Conservation (phyloP, 2,329 filamentous ascomycete genomes). For the Colletotrichum lindemuthianum region DNA sequence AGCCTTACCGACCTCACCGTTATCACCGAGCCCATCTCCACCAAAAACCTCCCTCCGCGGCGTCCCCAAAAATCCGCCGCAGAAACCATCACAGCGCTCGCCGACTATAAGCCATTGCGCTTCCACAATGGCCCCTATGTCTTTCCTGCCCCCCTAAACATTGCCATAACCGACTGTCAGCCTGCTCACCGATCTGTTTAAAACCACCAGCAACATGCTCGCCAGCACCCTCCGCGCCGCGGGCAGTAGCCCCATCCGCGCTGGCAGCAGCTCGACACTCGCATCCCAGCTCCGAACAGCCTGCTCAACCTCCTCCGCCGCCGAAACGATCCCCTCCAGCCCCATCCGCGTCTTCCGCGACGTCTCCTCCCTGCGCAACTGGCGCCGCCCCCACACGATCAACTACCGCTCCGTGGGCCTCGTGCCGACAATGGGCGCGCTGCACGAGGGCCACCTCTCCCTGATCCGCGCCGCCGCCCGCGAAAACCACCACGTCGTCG, state of each 20-base stretch:
- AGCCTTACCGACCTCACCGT: conserved; percentile 35
- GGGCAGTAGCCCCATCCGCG: conserved; percentile 11
- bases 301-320: conserved; percentile 39
- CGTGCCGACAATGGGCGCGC: conserved; percentile 96
- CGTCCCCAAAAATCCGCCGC: conserved; percentile 58
- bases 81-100: conserved; percentile 57
- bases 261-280: conserved; percentile 10
- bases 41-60: conserved; percentile 16
- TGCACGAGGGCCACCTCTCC: conserved; percentile 91
- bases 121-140: conserved; percentile 45
- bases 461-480: conserved; percentile 84
- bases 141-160: conserved; percentile 30
- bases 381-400: conserved; percentile 72
- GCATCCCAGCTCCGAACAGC: conserved; percentile 35
- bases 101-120: conserved; percentile 42
- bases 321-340: conserved; percentile 63
- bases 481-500: conserved; percentile 87
- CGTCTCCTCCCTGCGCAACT: conserved; percentile 75
- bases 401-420: conserved; percentile 81
- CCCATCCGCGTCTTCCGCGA: conserved; percentile 80
- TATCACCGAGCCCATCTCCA: conserved; percentile 18
- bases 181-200: not conserved
- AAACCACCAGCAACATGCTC: conserved; percentile 21
- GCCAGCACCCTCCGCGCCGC: conserved; percentile 34
- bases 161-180: not conserved